Conservation (phyloP, 208 protist species). For the Trichomonas tenax region DNA sequence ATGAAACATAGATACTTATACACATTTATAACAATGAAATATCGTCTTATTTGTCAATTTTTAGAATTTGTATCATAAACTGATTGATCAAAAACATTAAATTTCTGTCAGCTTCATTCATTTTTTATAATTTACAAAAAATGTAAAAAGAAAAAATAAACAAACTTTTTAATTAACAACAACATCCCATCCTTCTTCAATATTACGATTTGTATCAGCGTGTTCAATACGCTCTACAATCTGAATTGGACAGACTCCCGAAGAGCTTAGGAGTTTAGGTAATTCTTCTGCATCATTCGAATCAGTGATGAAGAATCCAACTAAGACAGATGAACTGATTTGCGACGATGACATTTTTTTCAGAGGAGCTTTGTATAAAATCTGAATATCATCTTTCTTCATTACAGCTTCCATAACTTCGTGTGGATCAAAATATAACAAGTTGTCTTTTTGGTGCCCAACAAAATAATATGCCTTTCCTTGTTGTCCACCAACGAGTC, state of each 20-base stretch:
- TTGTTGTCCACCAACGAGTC: background rate
- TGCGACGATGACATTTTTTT: background rate
- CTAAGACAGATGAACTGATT: background rate
- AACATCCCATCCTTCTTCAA: background rate
- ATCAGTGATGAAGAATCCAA: background rate
- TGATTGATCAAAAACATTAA: no score
- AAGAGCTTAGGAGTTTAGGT: background rate
- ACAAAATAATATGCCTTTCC: background rate
- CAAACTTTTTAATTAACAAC: background rate
- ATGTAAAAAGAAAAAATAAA: no score
- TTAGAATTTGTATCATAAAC: no score
- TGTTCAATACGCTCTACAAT: background rate
- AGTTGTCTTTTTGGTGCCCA: background rate
- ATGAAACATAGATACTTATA: no score
- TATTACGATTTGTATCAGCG: background rate
- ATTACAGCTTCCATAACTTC: background rate
- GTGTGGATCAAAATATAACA: background rate
- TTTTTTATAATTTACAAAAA: no score
- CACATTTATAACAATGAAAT: no score
- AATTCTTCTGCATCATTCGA: background rate
- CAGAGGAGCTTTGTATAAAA: background rate
- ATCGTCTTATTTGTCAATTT: no score
- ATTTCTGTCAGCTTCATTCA: no score
- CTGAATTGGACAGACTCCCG: background rate
- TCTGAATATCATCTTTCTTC: background rate